These are phyloP conservation scores for Euryodendron excelsum DNA, from an alignment of 148 eudicot species.

Conservation along the genomic window DNA sequence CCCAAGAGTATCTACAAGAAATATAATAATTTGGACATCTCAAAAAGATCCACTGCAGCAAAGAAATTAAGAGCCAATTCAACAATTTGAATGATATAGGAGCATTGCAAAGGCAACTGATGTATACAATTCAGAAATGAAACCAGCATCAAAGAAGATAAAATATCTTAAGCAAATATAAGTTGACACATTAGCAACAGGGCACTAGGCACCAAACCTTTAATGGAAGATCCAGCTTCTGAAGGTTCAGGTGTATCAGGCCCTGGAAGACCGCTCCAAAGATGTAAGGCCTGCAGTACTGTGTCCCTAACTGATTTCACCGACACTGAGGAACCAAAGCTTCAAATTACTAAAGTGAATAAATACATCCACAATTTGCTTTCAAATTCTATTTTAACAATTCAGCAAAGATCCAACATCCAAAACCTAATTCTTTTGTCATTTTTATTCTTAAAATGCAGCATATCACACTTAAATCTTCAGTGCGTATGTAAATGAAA, in stretches of 20 bases:
- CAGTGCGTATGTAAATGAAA: neutral
- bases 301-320: constrained; percentile 89
- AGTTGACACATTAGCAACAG: neutral
- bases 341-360: neutral
- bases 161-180: neutral
- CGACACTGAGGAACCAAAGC: constrained; percentile 32
- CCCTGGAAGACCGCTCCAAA: constrained; percentile 66
- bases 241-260: constrained; percentile 53
- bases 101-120: neutral
- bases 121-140: neutral
- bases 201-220: constrained; percentile 39
- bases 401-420: neutral
- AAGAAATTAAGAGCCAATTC: no score
- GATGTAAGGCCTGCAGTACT: constrained; percentile 60
- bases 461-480: neutral
- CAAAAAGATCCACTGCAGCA: no score
- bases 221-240: constrained; percentile 57
- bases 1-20: no score
- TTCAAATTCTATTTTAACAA: neutral
- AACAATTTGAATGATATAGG: neutral
- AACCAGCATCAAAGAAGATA: neutral
- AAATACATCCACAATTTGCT: neutral
- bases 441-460: neutral
- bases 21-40: no score
- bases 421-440: neutral